Conservation (phyloP, 345 rosid species). For the thale cress (Arabidopsis thaliana) region DNA sequence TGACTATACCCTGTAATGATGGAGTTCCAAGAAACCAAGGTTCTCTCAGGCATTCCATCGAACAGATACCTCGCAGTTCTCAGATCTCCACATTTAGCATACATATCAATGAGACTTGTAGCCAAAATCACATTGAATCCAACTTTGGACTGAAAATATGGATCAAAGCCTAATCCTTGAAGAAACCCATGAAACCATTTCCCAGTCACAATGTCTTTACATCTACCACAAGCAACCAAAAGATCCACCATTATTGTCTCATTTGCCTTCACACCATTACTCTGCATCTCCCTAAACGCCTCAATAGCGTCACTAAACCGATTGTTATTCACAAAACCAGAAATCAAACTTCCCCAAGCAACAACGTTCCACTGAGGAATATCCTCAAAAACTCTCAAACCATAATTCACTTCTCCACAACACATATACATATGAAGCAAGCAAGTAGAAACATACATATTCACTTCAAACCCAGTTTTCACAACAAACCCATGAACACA, state of each 20-base stretch:
- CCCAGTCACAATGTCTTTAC: conserved; percentile 40
- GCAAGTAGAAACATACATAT: conserved; percentile 49
- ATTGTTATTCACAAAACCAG: conserved; percentile 47
- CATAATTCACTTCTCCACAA: conserved; percentile 40
- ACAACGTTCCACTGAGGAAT: conserved; percentile 49
- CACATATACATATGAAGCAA: conserved; percentile 49
- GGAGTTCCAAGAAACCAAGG: conserved; percentile 54
- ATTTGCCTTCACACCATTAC: conserved; percentile 41
- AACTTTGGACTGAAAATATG: conserved; percentile 10
- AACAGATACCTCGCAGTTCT: conserved; percentile 51
- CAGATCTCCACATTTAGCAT: conserved; percentile 54
- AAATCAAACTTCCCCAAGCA: conserved; percentile 49
- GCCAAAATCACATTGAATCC: conserved; percentile 46
- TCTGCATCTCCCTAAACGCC: conserved; percentile 41
- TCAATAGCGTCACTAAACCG: conserved; percentile 31
- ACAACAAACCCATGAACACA: conserved; percentile 44
- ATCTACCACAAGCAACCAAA: conserved; percentile 45
- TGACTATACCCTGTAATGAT: conserved; percentile 53
- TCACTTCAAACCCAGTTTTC: conserved; percentile 47
- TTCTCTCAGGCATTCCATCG: conserved; percentile 54
- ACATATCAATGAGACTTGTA: conserved; percentile 46
- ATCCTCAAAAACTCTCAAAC: conserved; percentile 44
- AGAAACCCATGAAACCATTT: conserved; percentile 44
- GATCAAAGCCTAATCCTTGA: conserved; percentile 44
- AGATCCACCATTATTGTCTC: conserved; percentile 47